A percentile compares a stretch with the other conserved stretches of the same genome.
These are phyloP conservation scores for Parvularia atlantis DNA, from an alignment of 78 protist genomes.

Conservation along the genomic window DNA sequence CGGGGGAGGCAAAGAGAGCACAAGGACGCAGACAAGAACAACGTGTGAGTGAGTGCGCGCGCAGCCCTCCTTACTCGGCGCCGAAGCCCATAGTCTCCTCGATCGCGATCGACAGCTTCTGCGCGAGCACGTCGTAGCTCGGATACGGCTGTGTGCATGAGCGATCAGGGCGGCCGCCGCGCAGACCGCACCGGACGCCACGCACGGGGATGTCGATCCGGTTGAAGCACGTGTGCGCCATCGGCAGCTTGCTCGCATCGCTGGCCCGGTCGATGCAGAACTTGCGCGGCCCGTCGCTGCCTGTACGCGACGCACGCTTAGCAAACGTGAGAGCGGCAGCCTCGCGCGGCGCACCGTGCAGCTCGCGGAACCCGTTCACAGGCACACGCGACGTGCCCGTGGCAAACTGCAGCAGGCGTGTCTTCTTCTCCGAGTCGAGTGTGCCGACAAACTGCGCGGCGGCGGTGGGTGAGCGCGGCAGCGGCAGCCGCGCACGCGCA, in stretches of 20 bases:
- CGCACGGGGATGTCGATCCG: slow-evolving; percentile 23
- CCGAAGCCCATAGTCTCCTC: slow-evolving; percentile 34
- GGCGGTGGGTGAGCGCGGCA: background rate
- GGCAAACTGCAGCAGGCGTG: slow-evolving; percentile 50
- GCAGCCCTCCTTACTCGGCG: background rate
- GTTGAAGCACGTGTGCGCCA: slow-evolving; percentile 65
- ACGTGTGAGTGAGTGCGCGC: too few relatives aligned
- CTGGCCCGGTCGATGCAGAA: slow-evolving; percentile 14
- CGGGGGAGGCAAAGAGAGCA: too few relatives aligned
- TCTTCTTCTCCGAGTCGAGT: background rate
- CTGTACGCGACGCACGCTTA: background rate
- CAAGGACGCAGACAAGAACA: too few relatives aligned
- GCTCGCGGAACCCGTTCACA: slow-evolving; percentile 44
- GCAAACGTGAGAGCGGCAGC: background rate
- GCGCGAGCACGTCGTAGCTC: slow-evolving; percentile 9
- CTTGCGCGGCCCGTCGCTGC: slow-evolving; percentile 16
- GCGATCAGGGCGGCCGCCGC: background rate
- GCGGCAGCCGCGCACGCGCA: background rate
- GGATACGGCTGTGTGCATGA: background rate
- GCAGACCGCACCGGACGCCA: slow-evolving; percentile 1
- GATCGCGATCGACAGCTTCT: slow-evolving; percentile 36
- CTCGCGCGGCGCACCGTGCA: slow-evolving; percentile 8
- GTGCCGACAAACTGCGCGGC: background rate
- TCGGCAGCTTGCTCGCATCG: background rate
- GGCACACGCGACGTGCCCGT: slow-evolving; percentile 73